These are phyloP conservation scores for Rhizophora apiculata DNA, from an alignment of 345 rosid genomes.

Conservation along the genomic window DNA sequence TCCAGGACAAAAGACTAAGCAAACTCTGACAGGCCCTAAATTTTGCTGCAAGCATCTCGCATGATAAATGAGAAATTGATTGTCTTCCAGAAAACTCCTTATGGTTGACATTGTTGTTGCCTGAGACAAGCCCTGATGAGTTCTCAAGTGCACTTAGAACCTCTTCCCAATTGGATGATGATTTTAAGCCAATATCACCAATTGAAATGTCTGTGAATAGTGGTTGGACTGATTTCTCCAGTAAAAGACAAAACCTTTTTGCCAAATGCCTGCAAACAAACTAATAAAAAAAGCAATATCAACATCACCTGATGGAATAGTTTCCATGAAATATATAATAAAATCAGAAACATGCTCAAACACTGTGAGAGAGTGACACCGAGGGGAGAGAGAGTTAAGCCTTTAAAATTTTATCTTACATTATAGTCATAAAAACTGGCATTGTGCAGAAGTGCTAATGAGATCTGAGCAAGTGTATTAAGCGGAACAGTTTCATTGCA, in stretches of 20 bases:
- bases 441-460: constrained; percentile 58
- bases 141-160: constrained; percentile 48
- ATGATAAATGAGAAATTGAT: constrained; percentile 25
- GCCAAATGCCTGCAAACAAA: constrained; percentile 86
- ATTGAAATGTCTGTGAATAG: constrained; percentile 33
- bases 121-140: constrained; percentile 26
- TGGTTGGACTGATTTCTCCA: constrained; percentile 42
- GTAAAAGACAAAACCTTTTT: constrained; percentile 47
- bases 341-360: not conserved
- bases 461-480: constrained; percentile 47
- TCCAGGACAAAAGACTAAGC: constrained; percentile 58
- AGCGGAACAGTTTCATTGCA: constrained; percentile 30
- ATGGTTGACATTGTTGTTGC: constrained; percentile 10
- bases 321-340: not conserved
- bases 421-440: constrained; percentile 63
- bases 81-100: constrained; percentile 8
- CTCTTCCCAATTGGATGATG: constrained; percentile 59
- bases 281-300: constrained; percentile 43
- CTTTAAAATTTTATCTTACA: constrained; percentile 32
- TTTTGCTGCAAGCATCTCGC: constrained; percentile 20
- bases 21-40: constrained; percentile 53
- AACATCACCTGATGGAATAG: constrained; percentile 2
- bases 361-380: not conserved
- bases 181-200: constrained; percentile 35
- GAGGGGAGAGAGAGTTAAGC: not conserved